Evolutionary conservation across 495 filamentous ascomycete genomes (phyloP).

Genomic region (Aspergillus incahuasiensis): DNA sequence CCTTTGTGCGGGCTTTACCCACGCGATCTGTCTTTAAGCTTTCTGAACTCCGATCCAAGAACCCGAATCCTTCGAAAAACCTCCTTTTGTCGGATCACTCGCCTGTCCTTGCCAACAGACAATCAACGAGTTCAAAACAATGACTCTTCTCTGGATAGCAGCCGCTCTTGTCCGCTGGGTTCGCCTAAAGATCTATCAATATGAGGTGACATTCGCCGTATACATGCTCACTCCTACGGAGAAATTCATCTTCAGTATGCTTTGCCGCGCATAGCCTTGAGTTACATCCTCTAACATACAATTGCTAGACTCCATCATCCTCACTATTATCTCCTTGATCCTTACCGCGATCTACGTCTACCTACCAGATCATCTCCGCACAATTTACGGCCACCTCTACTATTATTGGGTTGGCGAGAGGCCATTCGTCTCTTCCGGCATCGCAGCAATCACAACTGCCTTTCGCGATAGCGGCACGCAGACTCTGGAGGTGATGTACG

Average conservation of each 20-base stretch:
- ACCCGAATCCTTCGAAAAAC: neutral
- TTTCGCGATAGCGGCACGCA: conserved; percentile 34
- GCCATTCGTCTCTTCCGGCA: conserved; percentile 34
- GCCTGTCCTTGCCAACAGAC: neutral
- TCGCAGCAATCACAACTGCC: conserved; percentile 36
- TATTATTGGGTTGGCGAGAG: conserved; percentile 87
- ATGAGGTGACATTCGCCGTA: conserved; percentile 77
- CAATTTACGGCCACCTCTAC: conserved; percentile 76
- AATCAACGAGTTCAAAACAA: conserved; percentile 12
- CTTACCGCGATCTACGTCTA: conserved; percentile 83
- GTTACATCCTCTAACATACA: conserved; percentile 2
- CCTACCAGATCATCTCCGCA: conserved; percentile 80
- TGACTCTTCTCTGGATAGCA: conserved; percentile 36
- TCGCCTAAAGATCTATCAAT: conserved; percentile 78
- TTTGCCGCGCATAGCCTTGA: neutral
- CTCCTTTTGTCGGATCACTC: neutral
- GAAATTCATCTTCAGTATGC: conserved; percentile 80
- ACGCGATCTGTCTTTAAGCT: neutral
- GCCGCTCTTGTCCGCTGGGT: conserved; percentile 56
- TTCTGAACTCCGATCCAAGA: neutral
- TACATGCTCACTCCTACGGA: conserved; percentile 85
- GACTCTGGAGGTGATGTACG: conserved; percentile 37
- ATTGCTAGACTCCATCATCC: conserved; percentile 74
- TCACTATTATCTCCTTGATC: conserved; percentile 80
- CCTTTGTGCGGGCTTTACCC: neutral